Evolutionary conservation across 345 rosid species (phyloP).

Genomic region (Microcos paniculata): DNA sequence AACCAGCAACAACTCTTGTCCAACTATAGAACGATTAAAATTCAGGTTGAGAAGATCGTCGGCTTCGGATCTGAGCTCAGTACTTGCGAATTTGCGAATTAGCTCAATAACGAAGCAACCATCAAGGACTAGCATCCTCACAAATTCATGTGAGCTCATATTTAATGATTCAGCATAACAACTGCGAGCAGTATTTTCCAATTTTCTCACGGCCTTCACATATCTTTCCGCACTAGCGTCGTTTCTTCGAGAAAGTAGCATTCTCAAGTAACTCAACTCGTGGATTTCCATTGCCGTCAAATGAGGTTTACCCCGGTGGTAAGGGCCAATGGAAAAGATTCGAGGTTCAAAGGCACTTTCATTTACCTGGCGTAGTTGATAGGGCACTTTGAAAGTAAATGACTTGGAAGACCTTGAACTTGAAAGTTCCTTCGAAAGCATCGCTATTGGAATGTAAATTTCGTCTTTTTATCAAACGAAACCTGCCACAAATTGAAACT

Average conservation of each 20-base stretch:
- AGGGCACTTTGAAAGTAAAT: constrained; percentile 10
- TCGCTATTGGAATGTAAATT: too few relatives aligned
- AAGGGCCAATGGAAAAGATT: constrained; percentile 20
- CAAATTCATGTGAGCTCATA: not conserved
- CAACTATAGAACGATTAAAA: not conserved
- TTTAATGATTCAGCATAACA: constrained; percentile 9
- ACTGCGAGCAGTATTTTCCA: constrained; percentile 20
- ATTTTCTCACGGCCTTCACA: not conserved
- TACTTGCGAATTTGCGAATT: not conserved
- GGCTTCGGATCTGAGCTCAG: too few relatives aligned
- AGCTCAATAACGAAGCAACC: constrained; percentile 21
- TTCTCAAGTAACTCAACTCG: not conserved
- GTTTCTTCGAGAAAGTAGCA: constrained; percentile 1
- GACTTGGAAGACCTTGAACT: too few relatives aligned
- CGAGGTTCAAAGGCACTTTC: constrained; percentile 20
- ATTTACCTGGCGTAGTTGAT: constrained; percentile 5
- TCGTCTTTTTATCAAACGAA: too few relatives aligned
- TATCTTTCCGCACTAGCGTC: not conserved
- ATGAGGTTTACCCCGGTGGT: constrained; percentile 2
- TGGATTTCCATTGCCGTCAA: constrained; percentile 13
- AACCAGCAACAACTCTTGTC: not conserved
- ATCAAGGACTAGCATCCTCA: constrained; percentile 33
- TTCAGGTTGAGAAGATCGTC: too few relatives aligned
- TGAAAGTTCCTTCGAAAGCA: too few relatives aligned
- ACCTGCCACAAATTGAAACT: too few relatives aligned